Evolutionary conservation across 1,139 yeast genomes (phyloP).

Genomic region (Yamadazyma aaseri): DNA sequence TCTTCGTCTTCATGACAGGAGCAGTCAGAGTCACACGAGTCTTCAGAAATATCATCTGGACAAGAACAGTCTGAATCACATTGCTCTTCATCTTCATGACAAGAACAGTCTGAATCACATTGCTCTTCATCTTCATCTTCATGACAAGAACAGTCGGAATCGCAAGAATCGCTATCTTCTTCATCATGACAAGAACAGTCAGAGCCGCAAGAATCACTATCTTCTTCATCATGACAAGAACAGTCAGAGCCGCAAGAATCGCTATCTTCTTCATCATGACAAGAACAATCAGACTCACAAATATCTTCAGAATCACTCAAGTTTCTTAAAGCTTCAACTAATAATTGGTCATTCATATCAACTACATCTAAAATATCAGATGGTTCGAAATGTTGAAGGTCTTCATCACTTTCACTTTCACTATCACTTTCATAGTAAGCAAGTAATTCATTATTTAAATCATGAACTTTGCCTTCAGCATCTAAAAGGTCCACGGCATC

Average conservation of each 20-base stretch:
- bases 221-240: constrained; percentile 15
- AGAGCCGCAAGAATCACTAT: not conserved
- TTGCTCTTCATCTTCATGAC: too few relatives aligned
- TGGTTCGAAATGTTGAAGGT: constrained; percentile 21
- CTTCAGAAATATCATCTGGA: constrained; percentile 5
- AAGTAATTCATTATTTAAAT: constrained; percentile 42
- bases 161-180: too few relatives aligned
- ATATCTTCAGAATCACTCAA: constrained; percentile 7
- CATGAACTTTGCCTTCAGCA: constrained; percentile 34
- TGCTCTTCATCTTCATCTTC: too few relatives aligned
- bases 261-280: constrained; percentile 8
- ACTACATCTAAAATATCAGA: constrained; percentile 33
- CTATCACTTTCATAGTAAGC: constrained; percentile 33
- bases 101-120: not conserved
- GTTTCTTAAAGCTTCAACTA: constrained; percentile 28
- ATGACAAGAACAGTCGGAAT: not conserved
- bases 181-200: too few relatives aligned
- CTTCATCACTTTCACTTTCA: constrained; percentile 14
- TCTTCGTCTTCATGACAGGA: constrained; percentile 11
- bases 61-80: not conserved
- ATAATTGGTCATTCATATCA: constrained; percentile 37
- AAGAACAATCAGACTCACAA: constrained; percentile 16
- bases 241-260: constrained; percentile 13
- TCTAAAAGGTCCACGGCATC: constrained; percentile 36
- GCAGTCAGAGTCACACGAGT: constrained; percentile 15